Conservation (phyloP, 768 basidiomycete species). For the Multifurca ochricompacta region DNA sequence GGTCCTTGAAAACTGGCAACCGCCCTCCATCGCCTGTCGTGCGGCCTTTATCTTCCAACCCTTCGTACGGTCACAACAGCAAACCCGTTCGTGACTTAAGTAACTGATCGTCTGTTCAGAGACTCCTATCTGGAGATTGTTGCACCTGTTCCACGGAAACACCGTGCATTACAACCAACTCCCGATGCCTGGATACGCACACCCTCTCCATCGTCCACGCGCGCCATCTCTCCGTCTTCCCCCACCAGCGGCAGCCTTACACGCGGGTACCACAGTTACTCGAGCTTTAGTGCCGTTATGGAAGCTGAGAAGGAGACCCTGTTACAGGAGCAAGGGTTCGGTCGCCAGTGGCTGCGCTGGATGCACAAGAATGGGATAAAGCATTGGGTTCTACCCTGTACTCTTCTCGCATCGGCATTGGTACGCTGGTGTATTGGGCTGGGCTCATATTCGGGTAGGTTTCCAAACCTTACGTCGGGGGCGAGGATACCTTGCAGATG, state of each 20-base stretch:
- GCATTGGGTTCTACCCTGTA: conserved; percentile 49
- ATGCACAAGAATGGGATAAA: conserved; percentile 65
- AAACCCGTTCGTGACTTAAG: neutral
- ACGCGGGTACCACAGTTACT: conserved; percentile 38
- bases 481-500: neutral
- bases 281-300: conserved; percentile 39
- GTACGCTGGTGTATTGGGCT: conserved; percentile 66
- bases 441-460: conserved; percentile 77
- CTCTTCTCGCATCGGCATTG: conserved; percentile 45
- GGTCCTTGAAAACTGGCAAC: neutral
- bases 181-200: conserved; percentile 16
- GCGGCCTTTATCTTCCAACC: neutral
- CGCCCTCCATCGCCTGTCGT: conserved; percentile 3
- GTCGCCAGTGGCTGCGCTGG: conserved; percentile 64
- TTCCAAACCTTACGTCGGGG: neutral
- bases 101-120: neutral
- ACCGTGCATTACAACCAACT: conserved; percentile 11
- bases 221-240: neutral
- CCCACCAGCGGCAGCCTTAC: conserved; percentile 55
- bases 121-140: conserved; percentile 10
- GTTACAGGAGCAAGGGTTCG: conserved; percentile 35
- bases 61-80: conserved; percentile 2
- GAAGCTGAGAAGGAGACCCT: conserved; percentile 29
- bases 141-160: conserved; percentile 8
- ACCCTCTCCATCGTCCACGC: conserved; percentile 9